Evolutionary conservation across 2,329 filamentous ascomycete genomes (phyloP).

Genomic region (Diaporthe citriasiana): DNA sequence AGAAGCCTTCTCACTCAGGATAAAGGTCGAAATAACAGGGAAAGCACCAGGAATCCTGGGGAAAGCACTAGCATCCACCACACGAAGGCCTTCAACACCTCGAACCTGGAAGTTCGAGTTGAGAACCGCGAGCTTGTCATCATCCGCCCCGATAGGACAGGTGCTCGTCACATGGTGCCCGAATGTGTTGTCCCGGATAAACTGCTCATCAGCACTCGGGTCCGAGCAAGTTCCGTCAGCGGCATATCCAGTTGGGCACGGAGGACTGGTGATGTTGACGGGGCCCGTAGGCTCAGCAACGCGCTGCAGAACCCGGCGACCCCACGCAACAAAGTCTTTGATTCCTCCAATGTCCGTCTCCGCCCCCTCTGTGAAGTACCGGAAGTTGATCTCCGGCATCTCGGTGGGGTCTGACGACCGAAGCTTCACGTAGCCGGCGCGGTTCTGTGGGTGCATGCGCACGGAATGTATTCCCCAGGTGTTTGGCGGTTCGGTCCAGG

Average conservation of each 20-base stretch:
- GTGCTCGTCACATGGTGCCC: slow-evolving; percentile 31
- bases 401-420: slow-evolving; percentile 73
- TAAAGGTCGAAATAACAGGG: slow-evolving; percentile 14
- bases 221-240: slow-evolving; percentile 11
- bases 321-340: slow-evolving; percentile 51
- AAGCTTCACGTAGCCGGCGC: slow-evolving; percentile 73
- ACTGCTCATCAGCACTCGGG: slow-evolving; percentile 1
- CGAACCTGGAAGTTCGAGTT: slow-evolving; percentile 20
- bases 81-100: slow-evolving; percentile 55
- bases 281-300: slow-evolving; percentile 1
- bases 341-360: slow-evolving; percentile 60
- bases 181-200: slow-evolving; percentile 17
- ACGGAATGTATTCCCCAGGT: slow-evolving; percentile 46
- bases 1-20: slow-evolving; percentile 23
- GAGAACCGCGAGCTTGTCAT: slow-evolving; percentile 21
- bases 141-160: slow-evolving; percentile 23
- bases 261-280: slow-evolving; percentile 16
- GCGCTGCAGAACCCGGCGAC: slow-evolving; percentile 13
- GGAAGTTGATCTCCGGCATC: slow-evolving; percentile 72
- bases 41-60: slow-evolving; percentile 27
- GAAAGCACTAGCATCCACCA: slow-evolving; percentile 36
- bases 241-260: background rate
- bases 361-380: slow-evolving; percentile 66
- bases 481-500: slow-evolving; percentile 50
- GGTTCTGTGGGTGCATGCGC: slow-evolving; percentile 59